These are phyloP conservation scores for Pythium sp. DNA, from an alignment of 352 stramenopile species.

Conservation along the genomic window DNA sequence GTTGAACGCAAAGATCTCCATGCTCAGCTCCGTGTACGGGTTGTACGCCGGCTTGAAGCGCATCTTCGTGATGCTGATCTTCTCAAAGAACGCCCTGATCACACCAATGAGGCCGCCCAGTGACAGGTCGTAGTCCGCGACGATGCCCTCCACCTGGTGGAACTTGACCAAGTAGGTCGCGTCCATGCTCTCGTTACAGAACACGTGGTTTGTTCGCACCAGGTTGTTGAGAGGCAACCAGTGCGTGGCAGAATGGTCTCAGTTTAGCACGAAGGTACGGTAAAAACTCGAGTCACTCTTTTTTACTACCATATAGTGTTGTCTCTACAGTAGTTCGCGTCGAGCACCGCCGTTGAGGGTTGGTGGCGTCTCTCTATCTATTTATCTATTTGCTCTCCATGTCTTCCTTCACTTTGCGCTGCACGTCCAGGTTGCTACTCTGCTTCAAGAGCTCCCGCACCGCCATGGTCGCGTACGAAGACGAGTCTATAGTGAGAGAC, in stretches of 20 bases:
- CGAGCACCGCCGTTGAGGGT: neutral
- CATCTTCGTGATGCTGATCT: conserved; percentile 97
- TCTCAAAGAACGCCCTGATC: conserved; percentile 99
- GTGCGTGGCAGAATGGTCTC: neutral
- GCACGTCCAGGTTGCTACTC: conserved; percentile 78
- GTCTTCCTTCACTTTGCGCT: conserved; percentile 19
- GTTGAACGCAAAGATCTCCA: conserved; percentile 99
- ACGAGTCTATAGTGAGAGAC: conserved; percentile 40
- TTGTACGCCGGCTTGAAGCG: conserved; percentile 99
- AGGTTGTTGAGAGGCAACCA: neutral
- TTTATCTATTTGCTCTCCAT: conserved; percentile 13
- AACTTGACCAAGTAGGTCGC: conserved; percentile 99
- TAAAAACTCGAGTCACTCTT: neutral
- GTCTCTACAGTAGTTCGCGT: neutral
- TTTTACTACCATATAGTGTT: neutral
- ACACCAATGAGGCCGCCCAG: conserved; percentile 98
- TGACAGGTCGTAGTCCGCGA: conserved; percentile 98
- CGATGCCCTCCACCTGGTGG: conserved; percentile 98
- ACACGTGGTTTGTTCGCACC: conserved; percentile 89
- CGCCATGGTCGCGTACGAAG: conserved; percentile 94
- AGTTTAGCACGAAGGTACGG: neutral
- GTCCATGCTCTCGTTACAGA: conserved; percentile 99
- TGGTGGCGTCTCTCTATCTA: conserved; percentile 1
- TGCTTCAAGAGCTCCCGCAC: conserved; percentile 96
- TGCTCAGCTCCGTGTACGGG: conserved; percentile 99